Base-by-base conservation (phyloP, 805 yeast genomes). In the Lachancea lanzarotensis region DNA sequence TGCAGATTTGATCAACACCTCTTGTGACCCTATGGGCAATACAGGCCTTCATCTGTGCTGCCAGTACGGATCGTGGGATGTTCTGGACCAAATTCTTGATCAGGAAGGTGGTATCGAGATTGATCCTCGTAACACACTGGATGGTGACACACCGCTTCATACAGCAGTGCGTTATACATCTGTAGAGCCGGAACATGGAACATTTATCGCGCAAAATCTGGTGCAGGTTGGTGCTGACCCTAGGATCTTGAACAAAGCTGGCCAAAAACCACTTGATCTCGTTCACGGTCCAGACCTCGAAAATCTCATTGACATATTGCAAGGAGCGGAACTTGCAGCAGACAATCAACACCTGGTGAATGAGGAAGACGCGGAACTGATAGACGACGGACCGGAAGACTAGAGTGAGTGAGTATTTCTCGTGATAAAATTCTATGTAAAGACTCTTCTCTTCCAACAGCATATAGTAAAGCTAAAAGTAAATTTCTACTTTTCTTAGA, bases 171-270 rank as follows among this genome's bases (percentile, higher is more conserved):
- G 75, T 49, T 91, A 84, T 62, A 73, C 90, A 12, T 70, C 71
- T 38, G 81, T 79, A 20, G 96, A 91, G 58, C 86, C 93, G 0
- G 96, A 86, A 48, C 89, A 84, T 63, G 96, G 95, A 0, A 68
- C 73, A 19, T 86, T 81, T 53, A 71, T 89, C 29, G 78, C 82
- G 11, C 95, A 86, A 56, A 84, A 82, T 60, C 74, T 93, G 50
- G 69, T 93, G 34, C 96, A 90, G 56, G 95, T 95, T 25, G 98
- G 98, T 2, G 82, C 93, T 1, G 93, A 90, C 65, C 86, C 95
- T 2, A 71, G 75, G 40, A 59, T 76, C 15, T 72, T 62, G 51
- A 84, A 84, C 58, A 74, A 72, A 31, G 70, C 72, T 33, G 86
- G 86, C 19, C 74, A 82, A 55, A 85, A 77, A 53, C 95, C 98